Evolutionary conservation across 306 rosid species (phyloP), one percentile per base, ranked within the genome.

Genomic region (Oxytropis ochrocephala): DNA sequence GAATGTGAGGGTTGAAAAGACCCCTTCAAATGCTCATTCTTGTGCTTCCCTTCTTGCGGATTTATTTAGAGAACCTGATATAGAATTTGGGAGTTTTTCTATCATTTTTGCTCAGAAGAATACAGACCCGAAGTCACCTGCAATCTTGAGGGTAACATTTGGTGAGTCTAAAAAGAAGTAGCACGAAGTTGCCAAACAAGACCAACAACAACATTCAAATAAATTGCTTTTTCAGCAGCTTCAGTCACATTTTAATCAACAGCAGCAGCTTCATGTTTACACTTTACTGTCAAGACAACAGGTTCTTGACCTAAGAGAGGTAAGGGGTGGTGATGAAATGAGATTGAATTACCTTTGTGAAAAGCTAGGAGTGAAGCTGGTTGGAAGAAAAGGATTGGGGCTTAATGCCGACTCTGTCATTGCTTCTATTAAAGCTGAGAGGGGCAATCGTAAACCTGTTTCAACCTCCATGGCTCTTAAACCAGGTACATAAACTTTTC

Each of bases 191-290:
- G 72, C 90, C 29, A 86, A 81, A 75, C 81, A 85, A 60, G 96
- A 94, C 60, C 96, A 82, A 73, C 95, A 80, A 73, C 91, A 81
- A 14, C 85, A 90, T 85, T 74, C 96, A 21, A 94, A 88, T 75
- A 90, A 90, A 84, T 82, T 94, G 75, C 97, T 94, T 63, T 94
- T 94, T 76, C 97, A 94, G 84, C 97, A 94, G 90, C 98, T 94
- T 84, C 91, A 87, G 81, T 90, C 98, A 42, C 98, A 90, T 81
- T 94, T 90, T 75, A 94, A 84, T 85, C 98, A 94, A 56, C 95
- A 84, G 59, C 97, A 94, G 62, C 97, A 84, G 78, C 91, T 94
- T 78, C 98, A 94, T 81, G 92, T 94, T 75, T 94, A 94, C 83
- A 90, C 95, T 64, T 67, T 94, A 73, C 78, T 94, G 71, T 81